Percentiles rank a stretch among this genome's conserved stretches.
Conservation (phyloP, 208 protist genomes). For the Trypanosoma platydactyli region DNA sequence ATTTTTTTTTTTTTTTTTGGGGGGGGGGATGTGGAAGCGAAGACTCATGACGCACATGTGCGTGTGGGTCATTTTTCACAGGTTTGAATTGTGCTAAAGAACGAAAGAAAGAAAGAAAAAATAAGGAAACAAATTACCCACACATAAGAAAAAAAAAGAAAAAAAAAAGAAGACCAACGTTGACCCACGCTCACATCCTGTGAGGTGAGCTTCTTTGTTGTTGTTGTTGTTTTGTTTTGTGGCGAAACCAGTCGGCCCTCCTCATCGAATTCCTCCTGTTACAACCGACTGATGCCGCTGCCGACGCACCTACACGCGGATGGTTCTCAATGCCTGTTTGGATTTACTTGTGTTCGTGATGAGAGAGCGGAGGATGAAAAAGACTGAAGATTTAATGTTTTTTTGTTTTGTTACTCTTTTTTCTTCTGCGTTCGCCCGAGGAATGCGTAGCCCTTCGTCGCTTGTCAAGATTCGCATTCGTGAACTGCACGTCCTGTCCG, state of each 20-base stretch:
- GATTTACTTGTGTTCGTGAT: too few relatives aligned
- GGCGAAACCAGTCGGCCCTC: too few relatives aligned
- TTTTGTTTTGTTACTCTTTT: constrained; percentile 14
- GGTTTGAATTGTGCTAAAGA: too few relatives aligned
- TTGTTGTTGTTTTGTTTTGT: constrained; percentile 21
- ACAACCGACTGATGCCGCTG: too few relatives aligned
- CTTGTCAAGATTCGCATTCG: constrained; percentile 45
- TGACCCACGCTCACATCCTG: background rate
- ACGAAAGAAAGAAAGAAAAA: background rate
- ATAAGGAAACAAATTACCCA: background rate
- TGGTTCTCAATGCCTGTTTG: too few relatives aligned
- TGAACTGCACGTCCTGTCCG: constrained; percentile 35
- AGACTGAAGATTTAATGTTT: background rate
- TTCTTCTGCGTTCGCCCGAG: background rate
- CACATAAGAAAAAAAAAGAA: background rate
- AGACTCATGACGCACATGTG: too few relatives aligned
- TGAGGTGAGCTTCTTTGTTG: constrained; percentile 1
- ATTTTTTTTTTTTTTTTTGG: too few relatives aligned
- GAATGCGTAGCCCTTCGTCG: constrained; percentile 1
- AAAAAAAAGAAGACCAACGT: background rate
- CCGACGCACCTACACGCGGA: too few relatives aligned
- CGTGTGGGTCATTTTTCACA: too few relatives aligned
- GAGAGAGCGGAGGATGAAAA: too few relatives aligned
- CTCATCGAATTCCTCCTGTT: too few relatives aligned
- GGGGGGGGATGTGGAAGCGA: background rate